Conservation (phyloP, 2,329 filamentous ascomycete species). For the Xylariaceae sp. region DNA sequence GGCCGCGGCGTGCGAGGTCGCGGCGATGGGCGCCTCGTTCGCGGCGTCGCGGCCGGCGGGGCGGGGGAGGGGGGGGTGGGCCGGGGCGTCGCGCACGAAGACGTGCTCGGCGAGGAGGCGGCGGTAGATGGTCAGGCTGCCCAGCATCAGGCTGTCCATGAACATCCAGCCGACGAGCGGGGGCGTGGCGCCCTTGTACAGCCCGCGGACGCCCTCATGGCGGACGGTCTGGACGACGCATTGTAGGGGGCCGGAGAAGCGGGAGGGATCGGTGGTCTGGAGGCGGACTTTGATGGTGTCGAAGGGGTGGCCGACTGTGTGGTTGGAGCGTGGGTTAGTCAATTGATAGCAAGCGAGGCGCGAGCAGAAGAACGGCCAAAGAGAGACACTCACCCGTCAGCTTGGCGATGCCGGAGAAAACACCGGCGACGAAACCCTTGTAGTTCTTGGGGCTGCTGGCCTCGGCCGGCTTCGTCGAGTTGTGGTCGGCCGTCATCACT, state of each 20-base stretch:
- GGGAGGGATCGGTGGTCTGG: constrained; percentile 73
- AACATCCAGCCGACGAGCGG: constrained; percentile 97
- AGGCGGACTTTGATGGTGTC: constrained; percentile 96
- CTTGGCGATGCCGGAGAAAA: constrained; percentile 92
- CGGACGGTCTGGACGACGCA: constrained; percentile 80
- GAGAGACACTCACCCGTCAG: constrained; percentile 59
- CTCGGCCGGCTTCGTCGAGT: constrained; percentile 33
- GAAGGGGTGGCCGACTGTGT: constrained; percentile 66
- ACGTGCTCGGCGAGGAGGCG: constrained; percentile 76
- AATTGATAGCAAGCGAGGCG: neutral
- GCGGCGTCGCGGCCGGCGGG: constrained; percentile 22
- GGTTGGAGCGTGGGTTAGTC: neutral
- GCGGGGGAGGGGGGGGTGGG: constrained; percentile 29
- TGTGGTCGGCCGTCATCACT: constrained; percentile 26
- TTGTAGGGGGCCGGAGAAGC: constrained; percentile 82
- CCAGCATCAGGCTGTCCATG: constrained; percentile 91
- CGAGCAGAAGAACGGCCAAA: neutral
- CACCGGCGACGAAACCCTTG: constrained; percentile 94
- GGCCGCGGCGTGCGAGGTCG: constrained; percentile 30
- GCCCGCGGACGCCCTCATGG: constrained; percentile 76
- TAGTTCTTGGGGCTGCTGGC: constrained; percentile 54
- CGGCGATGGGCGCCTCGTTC: constrained; percentile 24
- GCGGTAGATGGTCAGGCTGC: constrained; percentile 85
- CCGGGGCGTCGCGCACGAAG: constrained; percentile 54
- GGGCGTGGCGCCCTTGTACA: constrained; percentile 93